Evolutionary conservation across 129 eudicot species (phyloP), one percentile per base, ranked within the genome.

Genomic region (Pulicaria dysenterica): DNA sequence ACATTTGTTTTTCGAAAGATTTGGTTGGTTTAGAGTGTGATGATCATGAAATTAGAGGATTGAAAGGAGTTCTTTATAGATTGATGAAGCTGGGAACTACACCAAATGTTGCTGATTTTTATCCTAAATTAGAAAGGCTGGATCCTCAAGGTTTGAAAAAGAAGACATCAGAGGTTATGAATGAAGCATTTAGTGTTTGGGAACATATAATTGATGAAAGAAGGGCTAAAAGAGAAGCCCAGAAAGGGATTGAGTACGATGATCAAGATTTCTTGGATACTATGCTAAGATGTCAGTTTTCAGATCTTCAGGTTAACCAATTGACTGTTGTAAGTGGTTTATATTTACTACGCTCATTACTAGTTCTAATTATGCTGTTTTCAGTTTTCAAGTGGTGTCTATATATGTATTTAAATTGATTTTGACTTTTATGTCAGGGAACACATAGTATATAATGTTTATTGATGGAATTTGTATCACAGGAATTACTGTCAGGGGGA

Each of bases 401-500:
- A 7, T 53, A 24, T 24, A 2, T 24, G 2, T 24, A 24, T 24
- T 24, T 24, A 24, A 24, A 24, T 1, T 24, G 31, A n/a, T n/a
- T n/a, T n/a, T 24, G 31, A 24, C 31, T 24, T 24, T n/a, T n/a
- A n/a, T n/a, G n/a, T n/a, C n/a, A n/a, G n/a, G n/a, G n/a, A n/a
- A n/a, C n/a, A n/a, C n/a, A n/a, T n/a, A n/a, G 31, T 24, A 24
- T 24, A 24, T 1, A 24, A 24, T 24, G 31, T 31, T 39, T 11
- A 41, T 39, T 14, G 3, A 13, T 42, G 13, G 62, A 15, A 37
- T 43, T 43, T 7, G 13, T 47, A 6, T 56, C 64, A 10, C n/a
- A 86, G 91, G 91, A 86, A 69, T 40, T 86, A 57, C 69, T 86
- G 48, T 73, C 84, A 17, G 91, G 87, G 6, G 91, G 82, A 6